Evolutionary conservation across 2,329 filamentous ascomycete species (phyloP), one percentile per base, ranked within the genome.

Genomic region (Thermothelomyces thermophilus): DNA sequence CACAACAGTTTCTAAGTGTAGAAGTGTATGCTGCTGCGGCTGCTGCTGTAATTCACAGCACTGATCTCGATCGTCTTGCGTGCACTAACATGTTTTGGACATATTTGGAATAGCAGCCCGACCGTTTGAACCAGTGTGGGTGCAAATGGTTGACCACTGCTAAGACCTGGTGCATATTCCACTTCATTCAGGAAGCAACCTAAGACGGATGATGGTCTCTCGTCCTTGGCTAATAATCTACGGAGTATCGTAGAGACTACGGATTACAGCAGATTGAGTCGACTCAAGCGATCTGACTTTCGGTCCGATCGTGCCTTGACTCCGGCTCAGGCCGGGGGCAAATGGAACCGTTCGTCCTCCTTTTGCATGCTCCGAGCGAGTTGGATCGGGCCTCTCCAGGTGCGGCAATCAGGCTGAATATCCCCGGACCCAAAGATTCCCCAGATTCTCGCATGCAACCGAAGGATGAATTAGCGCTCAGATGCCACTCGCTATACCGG

Each of bases 381-480:
- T n/a, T n/a, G n/a, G n/a, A n/a, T n/a, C n/a, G n/a, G 24, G 24
- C 9, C 5, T 26, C 24, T 26, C 24, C 30, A 31, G 41, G 14
- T 30, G 26, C 40, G 22, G 33, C 45, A 51, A 52, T 55, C 56
- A 58, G 57, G 51, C 58, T 59, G 58, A 57, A 51, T 53, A 50
- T 52, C 57, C 55, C 54, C 55, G 48, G 54, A 52, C 39, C 45
- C 44, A 39, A 41, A 20, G n/a, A 24, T 11, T 9, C 33, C 41
- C 16, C 19, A 22, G 28, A 48, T 48, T 30, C 46, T 51, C 51
- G 53, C 51, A 55, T 46, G 44, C 14, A 41, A 40, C 50, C 52
- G 40, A 41, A 20, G 39, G 28, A 20, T 45, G 43, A 36, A n/a
- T 20, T 44, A 26, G 36, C 45, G 45, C 45, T 48, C 14, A n/a